These are phyloP conservation scores for Ochromonas danica DNA, from an alignment of 108 stramenopile genomes.

Conservation along the genomic window DNA sequence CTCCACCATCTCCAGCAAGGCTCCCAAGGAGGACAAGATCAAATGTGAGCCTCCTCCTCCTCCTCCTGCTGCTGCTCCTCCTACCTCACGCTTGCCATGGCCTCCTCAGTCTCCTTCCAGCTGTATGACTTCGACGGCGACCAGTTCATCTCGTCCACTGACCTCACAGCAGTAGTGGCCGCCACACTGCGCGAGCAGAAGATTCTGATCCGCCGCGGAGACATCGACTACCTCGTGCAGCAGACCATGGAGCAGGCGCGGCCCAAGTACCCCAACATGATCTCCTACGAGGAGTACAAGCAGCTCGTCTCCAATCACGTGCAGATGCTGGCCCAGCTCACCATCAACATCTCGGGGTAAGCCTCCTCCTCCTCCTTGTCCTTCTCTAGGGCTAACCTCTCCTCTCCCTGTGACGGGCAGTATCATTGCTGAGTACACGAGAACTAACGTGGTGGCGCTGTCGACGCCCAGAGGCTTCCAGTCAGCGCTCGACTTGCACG, in stretches of 20 bases:
- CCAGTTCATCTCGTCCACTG: not conserved
- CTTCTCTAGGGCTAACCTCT: not conserved
- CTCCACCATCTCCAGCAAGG: conserved; percentile 27
- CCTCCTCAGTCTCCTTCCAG: conserved; percentile 15
- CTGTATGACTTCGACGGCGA: conserved; percentile 30
- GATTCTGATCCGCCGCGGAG: not conserved
- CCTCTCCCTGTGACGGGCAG: not conserved
- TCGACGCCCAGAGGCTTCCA: not conserved
- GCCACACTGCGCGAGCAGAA: conserved; percentile 30
- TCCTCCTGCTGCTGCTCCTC: not conserved
- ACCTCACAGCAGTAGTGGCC: conserved; percentile 25
- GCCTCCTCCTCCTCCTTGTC: not conserved
- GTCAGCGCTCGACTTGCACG: too few relatives aligned
- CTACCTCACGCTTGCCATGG: not conserved
- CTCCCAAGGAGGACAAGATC: conserved; percentile 26
- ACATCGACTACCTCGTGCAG: conserved; percentile 24
- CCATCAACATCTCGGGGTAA: conserved; percentile 18
- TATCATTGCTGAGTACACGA: conserved; percentile 25
- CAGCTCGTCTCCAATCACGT: not conserved
- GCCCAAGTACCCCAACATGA: not conserved
- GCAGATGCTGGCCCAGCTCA: conserved; percentile 2
- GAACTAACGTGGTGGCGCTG: not conserved
- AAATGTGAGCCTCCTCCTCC: conserved; percentile 1
- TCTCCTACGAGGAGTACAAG: not conserved
- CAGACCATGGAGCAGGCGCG: not conserved